Evolutionary conservation across 1,139 yeast genomes (phyloP).

Genomic region (Geotrichum candidum): DNA sequence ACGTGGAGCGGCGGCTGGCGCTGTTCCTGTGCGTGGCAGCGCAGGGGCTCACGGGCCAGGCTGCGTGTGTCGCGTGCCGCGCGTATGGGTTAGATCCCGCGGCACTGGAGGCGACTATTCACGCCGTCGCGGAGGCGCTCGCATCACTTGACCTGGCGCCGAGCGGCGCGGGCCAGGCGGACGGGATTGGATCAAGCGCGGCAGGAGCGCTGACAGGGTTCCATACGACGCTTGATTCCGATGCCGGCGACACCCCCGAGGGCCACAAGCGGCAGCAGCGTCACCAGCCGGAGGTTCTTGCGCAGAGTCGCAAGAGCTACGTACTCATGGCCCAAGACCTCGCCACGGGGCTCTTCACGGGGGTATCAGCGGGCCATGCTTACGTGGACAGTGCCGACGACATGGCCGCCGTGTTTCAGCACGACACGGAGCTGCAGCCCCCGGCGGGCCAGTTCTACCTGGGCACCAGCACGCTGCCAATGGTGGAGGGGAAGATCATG

Average conservation of each 20-base stretch:
- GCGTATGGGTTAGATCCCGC: background rate
- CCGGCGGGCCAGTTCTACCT: background rate
- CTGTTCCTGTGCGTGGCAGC: background rate
- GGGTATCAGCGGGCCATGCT: background rate
- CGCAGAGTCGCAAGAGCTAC: background rate
- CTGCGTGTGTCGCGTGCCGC: background rate
- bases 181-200: background rate
- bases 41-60: background rate
- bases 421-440: background rate
- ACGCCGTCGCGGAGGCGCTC: background rate
- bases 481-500: background rate
- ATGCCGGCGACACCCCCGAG: background rate
- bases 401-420: background rate
- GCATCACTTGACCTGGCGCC: background rate
- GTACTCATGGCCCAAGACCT: background rate
- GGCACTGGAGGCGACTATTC: background rate
- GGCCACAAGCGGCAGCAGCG: background rate
- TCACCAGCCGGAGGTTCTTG: background rate
- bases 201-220: background rate
- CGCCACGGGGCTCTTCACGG: background rate
- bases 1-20: background rate
- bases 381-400: background rate
- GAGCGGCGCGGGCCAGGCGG: background rate
- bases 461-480: background rate
- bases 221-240: background rate